Base-by-base conservation (phyloP, 1,284 basidiomycete species). In the Sphagnurus paluster region DNA sequence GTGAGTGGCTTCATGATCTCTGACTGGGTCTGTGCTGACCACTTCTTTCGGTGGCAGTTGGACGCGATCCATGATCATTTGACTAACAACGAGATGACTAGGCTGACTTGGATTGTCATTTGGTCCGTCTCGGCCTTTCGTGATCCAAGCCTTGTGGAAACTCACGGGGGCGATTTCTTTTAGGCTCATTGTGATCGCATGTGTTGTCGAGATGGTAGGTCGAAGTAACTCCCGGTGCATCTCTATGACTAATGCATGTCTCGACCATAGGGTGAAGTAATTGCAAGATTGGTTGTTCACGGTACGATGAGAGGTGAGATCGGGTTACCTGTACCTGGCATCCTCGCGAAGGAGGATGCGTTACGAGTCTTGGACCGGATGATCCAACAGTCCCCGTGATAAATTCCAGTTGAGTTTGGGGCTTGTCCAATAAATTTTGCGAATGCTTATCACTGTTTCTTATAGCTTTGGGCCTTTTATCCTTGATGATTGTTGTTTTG, bases 91-190 rank as follows among this genome's bases (percentile, higher is more conserved):
- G 92, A 91, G 7, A 96, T 95, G 88, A 84, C 93, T 57, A 75
- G 90, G n/a, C 91, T 95, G 57, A 94, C 92, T 3, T 93, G 91
- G 91, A 92, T 96, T 55, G 84, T 98, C 53, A 98, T 98, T 57
- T 95, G 92, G 88, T 87, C 60, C 24, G 70, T 49, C 20, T n/a
- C 37, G 36, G n/a, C n/a, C n/a, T n/a, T n/a, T n/a, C n/a, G n/a
- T n/a, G n/a, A n/a, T n/a, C n/a, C n/a, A n/a, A n/a, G n/a, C n/a
- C n/a, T n/a, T n/a, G n/a, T n/a, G n/a, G n/a, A n/a, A n/a, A n/a
- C n/a, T n/a, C n/a, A n/a, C n/a, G n/a, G n/a, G n/a, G n/a, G n/a
- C n/a, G 33, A 43, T 13, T 11, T 26, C 28, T 14, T 25, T 13
- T 44, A 88, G 86, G 83, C 74, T 98, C 30, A 97, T 97, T 59